Evolutionary conservation across 2,329 filamentous ascomycete species (phyloP).

Genomic region (Pezicula radicicola): DNA sequence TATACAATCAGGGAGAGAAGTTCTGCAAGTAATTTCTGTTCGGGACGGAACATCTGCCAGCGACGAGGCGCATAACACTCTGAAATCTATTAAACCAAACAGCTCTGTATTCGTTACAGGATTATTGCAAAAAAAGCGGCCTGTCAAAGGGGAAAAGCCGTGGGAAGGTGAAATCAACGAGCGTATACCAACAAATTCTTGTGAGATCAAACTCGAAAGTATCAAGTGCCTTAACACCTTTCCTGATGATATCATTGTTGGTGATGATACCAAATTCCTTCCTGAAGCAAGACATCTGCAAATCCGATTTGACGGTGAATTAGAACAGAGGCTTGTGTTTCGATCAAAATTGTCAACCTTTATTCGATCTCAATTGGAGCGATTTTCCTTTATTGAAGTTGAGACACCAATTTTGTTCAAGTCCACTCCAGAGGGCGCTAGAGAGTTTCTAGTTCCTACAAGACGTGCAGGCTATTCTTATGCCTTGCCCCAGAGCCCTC

Average conservation of each 20-base stretch:
- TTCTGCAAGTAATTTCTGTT: constrained; percentile 42
- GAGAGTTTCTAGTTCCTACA: constrained; percentile 92
- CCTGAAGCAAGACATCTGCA: constrained; percentile 79
- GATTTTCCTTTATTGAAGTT: constrained; percentile 49
- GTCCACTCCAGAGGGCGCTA: constrained; percentile 91
- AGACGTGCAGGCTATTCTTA: constrained; percentile 75
- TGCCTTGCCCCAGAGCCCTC: constrained; percentile 90
- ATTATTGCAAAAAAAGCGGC: constrained; percentile 13
- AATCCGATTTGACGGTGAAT: constrained; percentile 67
- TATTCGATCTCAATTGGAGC: constrained; percentile 36
- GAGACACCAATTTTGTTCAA: constrained; percentile 97
- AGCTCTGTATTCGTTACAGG: constrained; percentile 51
- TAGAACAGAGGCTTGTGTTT: constrained; percentile 68
- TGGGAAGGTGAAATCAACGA: not conserved
- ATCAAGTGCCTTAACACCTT: constrained; percentile 72
- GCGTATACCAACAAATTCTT: constrained; percentile 5
- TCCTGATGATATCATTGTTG: constrained; percentile 73
- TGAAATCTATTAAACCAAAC: constrained; percentile 45
- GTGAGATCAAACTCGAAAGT: constrained; percentile 60
- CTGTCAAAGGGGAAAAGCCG: constrained; percentile 15
- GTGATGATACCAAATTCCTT: constrained; percentile 67
- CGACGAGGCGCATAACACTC: constrained; percentile 32
- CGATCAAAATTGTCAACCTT: constrained; percentile 56
- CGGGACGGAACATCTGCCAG: constrained; percentile 3
- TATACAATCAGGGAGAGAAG: constrained; percentile 7